phyloP scores from a whole-genome alignment of 345 rosid species.

The Microthlaspi erraticum region DNA sequence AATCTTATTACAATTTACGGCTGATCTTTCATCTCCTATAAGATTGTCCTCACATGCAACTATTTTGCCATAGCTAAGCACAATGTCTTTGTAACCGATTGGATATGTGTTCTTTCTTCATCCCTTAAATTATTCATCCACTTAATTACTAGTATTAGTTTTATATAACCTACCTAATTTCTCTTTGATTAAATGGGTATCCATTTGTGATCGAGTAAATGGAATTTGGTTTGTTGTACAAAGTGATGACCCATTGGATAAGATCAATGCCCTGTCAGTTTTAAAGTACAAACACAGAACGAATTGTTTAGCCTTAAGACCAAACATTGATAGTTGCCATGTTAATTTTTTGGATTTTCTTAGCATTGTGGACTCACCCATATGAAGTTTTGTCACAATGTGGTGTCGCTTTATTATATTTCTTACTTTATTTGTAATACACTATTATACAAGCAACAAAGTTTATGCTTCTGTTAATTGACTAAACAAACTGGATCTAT shows the following conservation, averaged over 20 bases:
- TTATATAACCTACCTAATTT: no score
- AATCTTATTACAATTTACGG: no score
- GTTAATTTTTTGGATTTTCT: constrained; percentile 17
- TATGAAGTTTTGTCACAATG: constrained; percentile 2
- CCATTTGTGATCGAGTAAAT: no score
- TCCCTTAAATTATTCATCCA: no score
- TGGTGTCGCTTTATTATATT: constrained; percentile 10
- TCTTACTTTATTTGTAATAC: neutral
- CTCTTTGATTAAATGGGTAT: no score
- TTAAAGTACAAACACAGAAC: constrained; percentile 33
- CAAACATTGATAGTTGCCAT: constrained; percentile 15
- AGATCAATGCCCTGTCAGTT: constrained; percentile 32
- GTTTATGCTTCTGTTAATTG: constrained; percentile 15
- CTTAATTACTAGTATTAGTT: no score
- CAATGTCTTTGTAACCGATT: no score
- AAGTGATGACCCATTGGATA: constrained; percentile 32
- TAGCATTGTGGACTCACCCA: constrained; percentile 26
- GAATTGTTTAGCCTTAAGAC: constrained; percentile 24
- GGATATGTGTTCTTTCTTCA: no score
- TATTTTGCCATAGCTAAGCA: no score
- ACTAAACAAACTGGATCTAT: constrained; percentile 22
- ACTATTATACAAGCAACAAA: constrained; percentile 7
- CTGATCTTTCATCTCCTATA: no score
- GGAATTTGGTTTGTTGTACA: neutral
- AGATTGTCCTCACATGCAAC: no score